Evolutionary conservation across 2,329 filamentous ascomycete species (phyloP).

Genomic region (Monilinia vaccinii-corymbosi): DNA sequence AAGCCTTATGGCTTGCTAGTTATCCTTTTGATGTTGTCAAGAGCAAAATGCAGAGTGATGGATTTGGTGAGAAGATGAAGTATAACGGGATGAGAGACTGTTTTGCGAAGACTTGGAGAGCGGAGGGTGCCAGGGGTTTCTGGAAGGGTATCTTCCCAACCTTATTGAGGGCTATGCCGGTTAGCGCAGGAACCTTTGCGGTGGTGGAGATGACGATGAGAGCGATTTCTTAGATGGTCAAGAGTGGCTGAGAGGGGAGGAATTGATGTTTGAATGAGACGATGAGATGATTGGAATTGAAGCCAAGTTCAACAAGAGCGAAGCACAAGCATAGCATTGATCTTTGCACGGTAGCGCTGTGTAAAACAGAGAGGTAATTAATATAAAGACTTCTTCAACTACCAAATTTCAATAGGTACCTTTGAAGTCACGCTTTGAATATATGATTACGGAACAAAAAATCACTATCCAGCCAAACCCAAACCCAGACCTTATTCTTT

Average conservation of each 20-base stretch:
- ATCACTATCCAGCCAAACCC: no score
- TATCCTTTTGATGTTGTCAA: slow-evolving; percentile 98
- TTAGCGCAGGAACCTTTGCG: slow-evolving; percentile 94
- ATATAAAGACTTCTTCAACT: no score
- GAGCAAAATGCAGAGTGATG: slow-evolving; percentile 99
- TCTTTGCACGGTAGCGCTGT: not conserved
- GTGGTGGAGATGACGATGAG: slow-evolving; percentile 63
- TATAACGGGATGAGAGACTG: slow-evolving; percentile 83
- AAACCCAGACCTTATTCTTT: no score
- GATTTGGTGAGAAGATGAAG: slow-evolving; percentile 61
- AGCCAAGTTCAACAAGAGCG: not conserved
- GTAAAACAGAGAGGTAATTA: no score
- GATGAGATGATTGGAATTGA: not conserved
- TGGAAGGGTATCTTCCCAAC: slow-evolving; percentile 94
- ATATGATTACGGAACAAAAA: no score
- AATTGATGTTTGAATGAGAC: not conserved
- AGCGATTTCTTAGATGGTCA: slow-evolving; percentile 38
- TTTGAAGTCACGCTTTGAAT: no score
- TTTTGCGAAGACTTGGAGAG: slow-evolving; percentile 71
- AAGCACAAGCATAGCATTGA: not conserved
- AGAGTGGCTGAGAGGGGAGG: not conserved
- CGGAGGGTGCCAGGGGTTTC: slow-evolving; percentile 74
- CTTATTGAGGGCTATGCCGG: slow-evolving; percentile 88
- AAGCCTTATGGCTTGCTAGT: slow-evolving; percentile 84
- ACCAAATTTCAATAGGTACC: no score